phyloP scores from a whole-genome alignment of 2,329 filamentous ascomycete genomes.

The Cadophora sp. region DNA sequence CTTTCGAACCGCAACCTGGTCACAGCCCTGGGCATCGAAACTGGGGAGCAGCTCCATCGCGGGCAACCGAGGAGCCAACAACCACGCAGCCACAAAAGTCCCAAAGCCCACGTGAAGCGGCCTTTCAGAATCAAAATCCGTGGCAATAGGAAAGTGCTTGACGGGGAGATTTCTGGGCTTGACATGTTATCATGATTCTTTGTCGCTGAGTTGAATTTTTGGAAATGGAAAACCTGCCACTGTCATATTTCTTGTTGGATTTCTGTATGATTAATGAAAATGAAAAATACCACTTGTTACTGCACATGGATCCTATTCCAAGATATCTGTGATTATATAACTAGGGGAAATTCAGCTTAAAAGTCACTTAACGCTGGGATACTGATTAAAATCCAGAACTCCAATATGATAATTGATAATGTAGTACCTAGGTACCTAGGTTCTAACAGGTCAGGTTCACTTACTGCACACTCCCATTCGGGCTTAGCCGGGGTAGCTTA shows the following conservation, averaged over 20 bases:
- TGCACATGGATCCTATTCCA: not conserved
- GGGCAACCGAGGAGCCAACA: not conserved
- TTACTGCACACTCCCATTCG: not conserved
- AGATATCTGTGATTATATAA: no score
- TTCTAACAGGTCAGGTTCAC: no score
- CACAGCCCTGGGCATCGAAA: not conserved
- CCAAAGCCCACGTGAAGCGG: not conserved
- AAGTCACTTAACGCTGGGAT: no score
- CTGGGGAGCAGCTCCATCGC: not conserved
- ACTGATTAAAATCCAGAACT: not conserved
- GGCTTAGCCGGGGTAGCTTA: slow-evolving; percentile 1
- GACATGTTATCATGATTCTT: not conserved
- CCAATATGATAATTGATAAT: not conserved
- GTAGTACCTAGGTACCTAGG: not conserved
- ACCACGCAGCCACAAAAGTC: not conserved
- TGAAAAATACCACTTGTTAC: not conserved
- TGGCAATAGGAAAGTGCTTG: not conserved
- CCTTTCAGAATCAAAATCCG: not conserved
- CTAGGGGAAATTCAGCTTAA: no score
- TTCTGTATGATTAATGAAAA: slow-evolving; percentile 18
- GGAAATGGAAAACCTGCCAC: not conserved
- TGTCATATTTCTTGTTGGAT: not conserved
- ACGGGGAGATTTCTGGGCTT: not conserved
- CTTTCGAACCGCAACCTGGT: slow-evolving; percentile 1
- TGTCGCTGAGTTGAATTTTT: not conserved